Evolutionary conservation across 2,329 filamentous ascomycete genomes (phyloP), one percentile per base, ranked within the genome.

Genomic region (Volutella citrinella): DNA sequence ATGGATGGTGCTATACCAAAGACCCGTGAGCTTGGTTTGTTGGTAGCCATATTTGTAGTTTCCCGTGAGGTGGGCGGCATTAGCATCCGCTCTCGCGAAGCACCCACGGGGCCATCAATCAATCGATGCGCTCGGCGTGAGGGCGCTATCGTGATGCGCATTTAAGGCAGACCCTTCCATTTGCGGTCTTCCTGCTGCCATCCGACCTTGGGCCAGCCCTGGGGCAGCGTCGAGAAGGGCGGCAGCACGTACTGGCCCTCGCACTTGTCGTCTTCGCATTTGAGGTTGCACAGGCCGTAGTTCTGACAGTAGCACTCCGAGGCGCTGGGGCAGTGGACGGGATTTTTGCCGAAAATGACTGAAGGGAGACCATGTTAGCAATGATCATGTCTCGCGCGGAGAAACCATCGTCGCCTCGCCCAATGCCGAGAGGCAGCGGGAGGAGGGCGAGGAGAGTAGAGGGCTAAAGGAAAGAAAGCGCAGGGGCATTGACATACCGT

Each of bases 241-340:
- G 81, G 80, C 7, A 84, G 63, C 4, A 61, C 63, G 51, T 84
- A 85, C 36, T 77, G 71, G 4, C 69, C 69, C 5, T 69, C 60
- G 49, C 81, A 84, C 17, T 63, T 65, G 15, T 66, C 61, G 13
- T 62, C 52, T 3, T 63, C 55, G 49, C 66, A 70, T 10, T 60
- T 46, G 22, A 68, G 35, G 30, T 63, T 52, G 55, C 82, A 86
- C 17, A 81, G 48, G 1, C 80, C 80, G 48, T 80, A 86, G 12
- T 78, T 69, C 24, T 80, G 75, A 59, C 82, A 85, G 55, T 84
- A 84, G 53, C 81, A 85, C 8, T 76, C 71, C 27, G 66, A 59
- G 2, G 77, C 77, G 13, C 65, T 62, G 0, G 82, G 82, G 45
- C 81, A 86, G 46, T 81, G 69, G 2, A 82, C 68, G 7, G 70